Base-by-base conservation (phyloP, 352 stramenopile genomes). In the Plasmopara viticola region DNA sequence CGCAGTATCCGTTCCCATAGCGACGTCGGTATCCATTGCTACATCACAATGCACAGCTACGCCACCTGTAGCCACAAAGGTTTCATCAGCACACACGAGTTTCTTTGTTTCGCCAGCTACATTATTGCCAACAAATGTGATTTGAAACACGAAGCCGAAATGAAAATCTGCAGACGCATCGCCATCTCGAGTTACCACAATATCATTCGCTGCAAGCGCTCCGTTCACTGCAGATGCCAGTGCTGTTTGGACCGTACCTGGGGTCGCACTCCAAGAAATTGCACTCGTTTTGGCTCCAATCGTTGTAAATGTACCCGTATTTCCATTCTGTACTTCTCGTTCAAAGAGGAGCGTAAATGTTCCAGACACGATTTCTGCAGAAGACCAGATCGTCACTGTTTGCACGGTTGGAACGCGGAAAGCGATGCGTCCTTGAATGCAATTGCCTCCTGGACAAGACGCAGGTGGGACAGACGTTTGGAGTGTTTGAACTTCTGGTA, bases 381-480 rank as follows among this genome's bases (percentile, higher is more conserved):
- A 14, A 0, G 78, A 67, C 1, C 62, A 70, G 6, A 93, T 71
- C 1, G 45, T 80, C 57, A 93, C 79, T 7, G 74, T 88, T 48
- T 93, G 83, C 10, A 93, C 60, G 0, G 72, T 90, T 8, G 83
- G 83, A 7, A 87, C 55, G 9, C 83, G 78, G 33, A 89, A 87
- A 0, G 83, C 83, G 14, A 93, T 67, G 0, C 40, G 37, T 0
- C 83, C 83, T 25, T 44, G 38, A 17, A 93, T 62, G 37, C 78
- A 93, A 15, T 54, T 67, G 10, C 50, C 63, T n/a, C 53, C 44
- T 25, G 76, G 68, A 49, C 83, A 90, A 18, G 51, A 51, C 25
- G 74, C 57, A 1, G 78, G 55, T 0, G 62, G 51, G 0, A 66
- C 77, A 30, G 49, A 87, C 2, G 80, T 90, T 2, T 56, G 62